Evolutionary conservation across 1,139 yeast species (phyloP), one percentile per base, ranked within the genome.

Genomic region (Saccharomyces hybrid): DNA sequence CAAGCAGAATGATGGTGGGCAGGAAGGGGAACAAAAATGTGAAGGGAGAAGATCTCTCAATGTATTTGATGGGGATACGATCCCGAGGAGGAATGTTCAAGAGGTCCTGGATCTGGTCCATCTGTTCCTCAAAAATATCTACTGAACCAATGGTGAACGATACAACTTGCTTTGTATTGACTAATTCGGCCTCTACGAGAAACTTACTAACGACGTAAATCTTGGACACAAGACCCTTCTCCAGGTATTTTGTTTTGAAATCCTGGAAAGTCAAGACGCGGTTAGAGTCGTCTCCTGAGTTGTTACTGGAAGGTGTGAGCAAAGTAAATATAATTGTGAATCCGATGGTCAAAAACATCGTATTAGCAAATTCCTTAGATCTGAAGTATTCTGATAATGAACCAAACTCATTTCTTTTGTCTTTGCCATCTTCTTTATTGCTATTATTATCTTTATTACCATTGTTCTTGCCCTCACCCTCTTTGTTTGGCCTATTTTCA

Each of bases 61-160:
- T 78, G 68, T 86, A 93, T 0, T 86, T 75, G n/a, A 91, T 91
- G 2, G 98, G 99, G 34, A 90, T 79, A 60, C 95, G 78, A 63
- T 86, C 84, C 51, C 71, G 75, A 23, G 80, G 76, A 2, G 88
- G 80, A 42, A 88, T 81, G 6, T 80, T 78, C 57, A 86, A 79
- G 55, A 81, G 81, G 54, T 83, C 82, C 71, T 90, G 97, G 32
- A 87, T 83, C 52, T 79, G 81, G 57, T 84, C 88, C 68, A 95
- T 76, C 60, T 85, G 86, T 56, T 85, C 83, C 73, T 95, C 99
- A 71, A 95, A 93, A n/a, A 84, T 76, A 63, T 90, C 97, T 26
- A 91, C 83, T 0, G 96, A 88, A 5, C 99, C 99, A 65, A 95
- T 89, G 48, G 88, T 83, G 73, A 95, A 95, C 19, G 76, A 76